These are phyloP conservation scores for Suillus clintonianus DNA, from an alignment of 768 basidiomycete species.

Conservation along the genomic window DNA sequence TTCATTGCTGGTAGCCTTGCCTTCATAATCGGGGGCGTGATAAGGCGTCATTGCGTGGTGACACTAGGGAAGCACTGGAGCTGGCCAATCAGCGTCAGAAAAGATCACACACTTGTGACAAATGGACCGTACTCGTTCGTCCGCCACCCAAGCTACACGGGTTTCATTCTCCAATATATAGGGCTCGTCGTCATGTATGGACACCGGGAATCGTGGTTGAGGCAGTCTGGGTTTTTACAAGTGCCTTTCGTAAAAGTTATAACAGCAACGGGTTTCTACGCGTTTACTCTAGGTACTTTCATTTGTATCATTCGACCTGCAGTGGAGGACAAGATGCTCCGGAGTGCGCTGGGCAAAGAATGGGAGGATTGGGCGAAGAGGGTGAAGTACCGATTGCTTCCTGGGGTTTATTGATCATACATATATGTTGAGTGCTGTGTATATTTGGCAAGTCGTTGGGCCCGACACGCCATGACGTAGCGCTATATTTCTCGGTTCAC, in stretches of 20 bases:
- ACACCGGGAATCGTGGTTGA: no score
- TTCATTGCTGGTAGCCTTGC: slow-evolving; percentile 19
- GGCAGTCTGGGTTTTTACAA: background rate
- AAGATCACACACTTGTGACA: slow-evolving; percentile 28
- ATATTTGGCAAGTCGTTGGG: no score
- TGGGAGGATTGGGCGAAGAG: no score
- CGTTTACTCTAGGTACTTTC: no score
- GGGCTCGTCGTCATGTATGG: no score
- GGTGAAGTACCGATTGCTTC: slow-evolving; percentile 10
- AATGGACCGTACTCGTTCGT: slow-evolving; percentile 22
- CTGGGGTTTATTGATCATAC: background rate
- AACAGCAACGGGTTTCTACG: no score
- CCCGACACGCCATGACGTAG: no score
- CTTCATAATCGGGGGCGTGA: slow-evolving; percentile 13
- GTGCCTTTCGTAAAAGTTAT: background rate
- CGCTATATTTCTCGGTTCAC: no score
- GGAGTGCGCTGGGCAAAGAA: slow-evolving; percentile 8
- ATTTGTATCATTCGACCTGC: slow-evolving; percentile 11
- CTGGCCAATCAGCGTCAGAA: slow-evolving; percentile 25
- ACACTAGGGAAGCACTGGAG: slow-evolving; percentile 27
- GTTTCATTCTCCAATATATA: no score
- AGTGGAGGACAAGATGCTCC: slow-evolving; percentile 11
- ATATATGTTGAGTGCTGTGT: no score
- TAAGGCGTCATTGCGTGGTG: slow-evolving; percentile 27
- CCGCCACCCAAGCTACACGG: slow-evolving; percentile 22